Evolutionary conservation across 1,139 yeast species (phyloP), one percentile per base, ranked within the genome.

Genomic region (Sugiyamaella sp.): DNA sequence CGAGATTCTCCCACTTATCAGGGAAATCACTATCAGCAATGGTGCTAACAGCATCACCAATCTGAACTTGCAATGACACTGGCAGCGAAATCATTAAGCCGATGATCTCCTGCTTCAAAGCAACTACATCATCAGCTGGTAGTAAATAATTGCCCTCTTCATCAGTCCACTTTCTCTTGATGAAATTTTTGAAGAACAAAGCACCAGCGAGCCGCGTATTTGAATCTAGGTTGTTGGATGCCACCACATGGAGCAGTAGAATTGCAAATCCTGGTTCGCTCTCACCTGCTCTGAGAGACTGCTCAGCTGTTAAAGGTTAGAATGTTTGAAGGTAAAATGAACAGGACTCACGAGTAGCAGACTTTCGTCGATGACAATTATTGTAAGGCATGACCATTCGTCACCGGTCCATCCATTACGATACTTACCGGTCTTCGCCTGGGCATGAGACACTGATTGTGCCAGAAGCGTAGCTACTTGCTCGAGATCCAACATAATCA

Each of bases 21-120:
- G 99, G 99, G 73, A 95, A 95, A 68, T 95, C 99, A 56, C 90
- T 84, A 67, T 91, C 97, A 2, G 99, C 99, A 66, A 95, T 93
- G 52, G 89, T 77, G 20, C 96, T 84, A 54, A 93, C 85, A 2
- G 97, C 85, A 69, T 95, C 99, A 53, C 98, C 99, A 53, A 95
- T 80, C 73, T 95, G 99, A 17, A 85, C 77, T 68, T 93, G 97
- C 55, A 93, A 74, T 54, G 79, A 74, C 49, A 80, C 79, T 12
- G 97, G 97, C 53, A 91, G 76, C 40, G 81, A 71, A 57, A 90
- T 85, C 98, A 95, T 90, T 56, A 90, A 73, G 20, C 84, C 83
- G 54, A 95, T 80, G 60, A 93, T 88, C 65, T 90, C 93, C 6
- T 72, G 59, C 67, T 93, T 93, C 63, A 95, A 80, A 53, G 84